Evolutionary conservation across 2,329 filamentous ascomycete species (phyloP).

Genomic region (Pestalotiopsis sp.): DNA sequence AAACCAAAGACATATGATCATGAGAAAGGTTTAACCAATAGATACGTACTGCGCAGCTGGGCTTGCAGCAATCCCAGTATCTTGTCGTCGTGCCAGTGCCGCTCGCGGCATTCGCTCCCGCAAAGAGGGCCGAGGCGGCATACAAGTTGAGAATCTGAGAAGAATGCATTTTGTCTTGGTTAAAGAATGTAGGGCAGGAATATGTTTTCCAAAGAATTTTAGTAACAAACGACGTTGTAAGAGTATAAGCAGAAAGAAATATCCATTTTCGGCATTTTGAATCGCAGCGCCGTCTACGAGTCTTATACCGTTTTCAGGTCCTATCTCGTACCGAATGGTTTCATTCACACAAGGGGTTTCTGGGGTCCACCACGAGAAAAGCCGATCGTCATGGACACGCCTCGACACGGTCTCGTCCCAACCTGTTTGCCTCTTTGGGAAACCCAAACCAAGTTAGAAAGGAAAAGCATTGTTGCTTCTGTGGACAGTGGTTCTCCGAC

Average conservation of each 20-base stretch:
- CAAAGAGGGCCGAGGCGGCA: not conserved
- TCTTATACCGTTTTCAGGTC: not conserved
- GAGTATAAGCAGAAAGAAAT: not conserved
- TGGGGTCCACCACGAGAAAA: not conserved
- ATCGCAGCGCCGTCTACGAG: not conserved
- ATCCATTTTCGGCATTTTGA: not conserved
- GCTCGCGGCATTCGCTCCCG: conserved; percentile 15
- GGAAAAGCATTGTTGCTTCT: not conserved
- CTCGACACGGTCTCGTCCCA: not conserved
- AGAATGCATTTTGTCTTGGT: not conserved
- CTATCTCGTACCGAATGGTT: not conserved
- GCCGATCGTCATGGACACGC: not conserved
- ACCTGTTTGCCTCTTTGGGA: not conserved
- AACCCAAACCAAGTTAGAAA: not conserved
- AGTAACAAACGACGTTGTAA: too few relatives aligned
- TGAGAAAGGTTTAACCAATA: not conserved
- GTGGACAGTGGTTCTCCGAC: not conserved
- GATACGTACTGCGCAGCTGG: conserved; percentile 41
- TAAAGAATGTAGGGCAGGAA: not conserved
- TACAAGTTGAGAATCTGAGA: not conserved
- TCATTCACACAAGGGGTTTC: not conserved
- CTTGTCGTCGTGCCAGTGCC: conserved; percentile 30
- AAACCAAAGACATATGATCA: not conserved
- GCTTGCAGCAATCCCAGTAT: conserved; percentile 58
- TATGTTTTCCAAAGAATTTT: too few relatives aligned